Base-by-base conservation (phyloP, 2,329 filamentous ascomycete genomes). In the Coniosporium tulheliwenetii region DNA sequence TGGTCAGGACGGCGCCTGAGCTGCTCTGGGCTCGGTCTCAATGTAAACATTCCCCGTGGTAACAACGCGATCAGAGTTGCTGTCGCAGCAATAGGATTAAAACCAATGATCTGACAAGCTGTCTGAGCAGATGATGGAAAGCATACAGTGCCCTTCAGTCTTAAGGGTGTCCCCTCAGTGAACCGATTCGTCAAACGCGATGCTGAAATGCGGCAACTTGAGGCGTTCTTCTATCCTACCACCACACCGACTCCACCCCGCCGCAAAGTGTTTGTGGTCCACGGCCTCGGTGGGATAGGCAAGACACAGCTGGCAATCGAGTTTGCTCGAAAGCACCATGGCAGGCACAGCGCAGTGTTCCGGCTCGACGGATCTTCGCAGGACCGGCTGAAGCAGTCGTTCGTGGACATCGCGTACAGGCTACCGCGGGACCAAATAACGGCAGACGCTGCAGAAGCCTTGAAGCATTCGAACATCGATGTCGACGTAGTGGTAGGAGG, bases 351-450 rank as follows among this genome's bases (percentile, higher is more conserved):
- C 38, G 50, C 53, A 10, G 44, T 60, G 36, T 54, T 60, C 44
- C 59, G 53, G 56, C 41, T 60, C 2, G 52, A 60, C 41, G 51
- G 51, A 30, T 44, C 52, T 32, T 50, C 53, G 13, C 51, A 57
- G 42, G 47, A 51, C 41, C 44, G 45, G 41, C 45, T 57, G 31
- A 52, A 43, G 44, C 52, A 51, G 39, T 60, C 52, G 40, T 45
- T 59, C 40, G 44, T 42, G 35, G 36, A 35, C 47, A 39, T 47
- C 44, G 45, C 34, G 43, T 33, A 9, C 48, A 46, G 39, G 47
- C 50, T 44, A 46, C 50, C 35, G 30, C 47, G 45, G 45, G 43
- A 39, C 37, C 47, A 53, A 40, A 44, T 51, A 40, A 31, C 42
- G 41, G 37, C 26, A 45, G 42, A 43, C 43, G 43, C 44, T 39